Evolutionary conservation across 2,329 filamentous ascomycete genomes (phyloP).

Genomic region (Curvularia sp.): DNA sequence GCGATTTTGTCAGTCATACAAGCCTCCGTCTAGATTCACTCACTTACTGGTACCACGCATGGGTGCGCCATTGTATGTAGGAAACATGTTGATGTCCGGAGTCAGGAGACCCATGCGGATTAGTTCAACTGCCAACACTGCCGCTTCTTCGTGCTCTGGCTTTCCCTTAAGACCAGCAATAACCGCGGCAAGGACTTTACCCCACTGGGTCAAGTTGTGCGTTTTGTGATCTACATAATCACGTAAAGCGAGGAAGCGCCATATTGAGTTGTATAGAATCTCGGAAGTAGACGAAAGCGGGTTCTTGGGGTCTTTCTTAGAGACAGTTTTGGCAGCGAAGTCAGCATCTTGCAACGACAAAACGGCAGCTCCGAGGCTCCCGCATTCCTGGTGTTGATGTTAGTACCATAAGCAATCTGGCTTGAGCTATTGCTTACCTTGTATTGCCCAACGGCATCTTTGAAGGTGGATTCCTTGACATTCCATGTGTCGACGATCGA

Average conservation of each 20-base stretch:
- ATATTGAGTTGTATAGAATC: conserved; percentile 76
- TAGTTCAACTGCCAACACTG: conserved; percentile 85
- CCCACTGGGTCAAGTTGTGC: conserved; percentile 85
- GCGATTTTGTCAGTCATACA: conserved; percentile 29
- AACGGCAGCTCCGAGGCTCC: conserved; percentile 58
- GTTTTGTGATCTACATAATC: conserved; percentile 77
- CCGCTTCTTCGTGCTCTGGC: conserved; percentile 73
- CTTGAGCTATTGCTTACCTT: conserved; percentile 23
- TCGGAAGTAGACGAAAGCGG: conserved; percentile 71
- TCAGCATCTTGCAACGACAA: conserved; percentile 71
- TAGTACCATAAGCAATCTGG: conserved; percentile 9
- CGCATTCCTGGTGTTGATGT: conserved; percentile 30
- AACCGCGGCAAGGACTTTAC: conserved; percentile 73
- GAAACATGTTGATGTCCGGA: conserved; percentile 67
- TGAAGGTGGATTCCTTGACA: conserved; percentile 67
- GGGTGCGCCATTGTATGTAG: conserved; percentile 63
- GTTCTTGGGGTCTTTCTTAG: conserved; percentile 59
- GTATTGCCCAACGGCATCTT: conserved; percentile 47
- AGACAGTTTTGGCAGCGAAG: conserved; percentile 73
- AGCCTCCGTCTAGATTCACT: not conserved
- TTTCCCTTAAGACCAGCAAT: conserved; percentile 67
- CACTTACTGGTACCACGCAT: conserved; percentile 59
- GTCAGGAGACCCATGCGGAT: conserved; percentile 80
- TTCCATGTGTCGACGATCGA: conserved; percentile 72
- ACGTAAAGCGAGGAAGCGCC: conserved; percentile 87